Base-by-base conservation (phyloP, 1,139 yeast genomes). In the Pichia sp. region DNA sequence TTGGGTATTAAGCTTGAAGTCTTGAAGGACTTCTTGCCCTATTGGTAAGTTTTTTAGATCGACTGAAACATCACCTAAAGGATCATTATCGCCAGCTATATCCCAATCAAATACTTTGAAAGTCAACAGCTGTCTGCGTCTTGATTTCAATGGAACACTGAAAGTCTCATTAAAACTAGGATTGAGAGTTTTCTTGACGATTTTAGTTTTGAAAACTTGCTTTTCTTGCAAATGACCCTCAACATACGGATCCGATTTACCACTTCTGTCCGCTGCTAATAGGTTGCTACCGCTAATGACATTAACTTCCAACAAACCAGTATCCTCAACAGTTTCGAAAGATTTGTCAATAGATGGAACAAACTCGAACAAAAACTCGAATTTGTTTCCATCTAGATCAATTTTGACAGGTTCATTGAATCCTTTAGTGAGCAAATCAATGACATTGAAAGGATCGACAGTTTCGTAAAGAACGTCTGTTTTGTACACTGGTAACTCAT, bases 91-190 rank as follows among this genome's bases (percentile, higher is more conserved):
- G 59, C 87, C 90, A 32, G 90, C 79, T 64, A 84, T 76, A 70
- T 87, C 93, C 93, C 93, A 87, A 69, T 87, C 95, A 64, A 72
- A 81, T 13, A 84, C 80, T 53, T 78, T 78, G 44, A 84, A 62
- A 45, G 70, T 59, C 32, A 85, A 65, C 29, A 73, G 63, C 50
- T 79, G 75, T 67, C 87, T 79, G 1, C 82, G 73, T 68, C 89
- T 80, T 0, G 93, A 85, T 34, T 79, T 74, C 58, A 87, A 69
- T 15, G 85, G 83, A 63, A 86, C 70, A n/a, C 75, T 77, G 23
- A 77, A 72, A 3, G 72, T 66, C 63, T 85, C 92, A 65, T 85
- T 84, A 88, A 90, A 87, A 5, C 74, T 73, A 34, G 95, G 95
- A 54, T 79, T 75, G 62, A 87, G 72, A 0, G 87, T 83, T 69